These are phyloP conservation scores for Scalesia atractyloides DNA, from an alignment of 129 eudicot genomes.

Conservation along the genomic window DNA sequence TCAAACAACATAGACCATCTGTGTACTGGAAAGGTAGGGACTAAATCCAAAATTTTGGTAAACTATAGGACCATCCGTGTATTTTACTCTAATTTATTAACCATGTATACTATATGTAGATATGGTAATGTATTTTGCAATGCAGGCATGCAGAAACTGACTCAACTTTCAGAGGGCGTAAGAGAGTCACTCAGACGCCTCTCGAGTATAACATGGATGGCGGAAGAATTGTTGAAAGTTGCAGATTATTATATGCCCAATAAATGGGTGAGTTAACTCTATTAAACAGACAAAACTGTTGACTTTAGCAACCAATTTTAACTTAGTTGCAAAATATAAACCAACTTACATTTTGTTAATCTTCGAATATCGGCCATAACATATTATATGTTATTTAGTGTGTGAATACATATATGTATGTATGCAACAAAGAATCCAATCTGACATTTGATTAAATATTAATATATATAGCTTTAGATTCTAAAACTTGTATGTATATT, in stretches of 20 bases:
- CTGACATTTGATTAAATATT: too few species aligned
- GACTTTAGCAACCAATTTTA: neutral
- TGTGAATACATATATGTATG: neutral
- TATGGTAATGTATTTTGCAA: slow-evolving; percentile 27
- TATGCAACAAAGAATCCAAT: too few species aligned
- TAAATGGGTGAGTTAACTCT: slow-evolving; percentile 70
- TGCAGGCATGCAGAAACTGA: slow-evolving; percentile 79
- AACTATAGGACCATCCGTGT: too few species aligned
- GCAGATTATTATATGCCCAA: slow-evolving; percentile 83
- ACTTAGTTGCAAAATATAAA: neutral
- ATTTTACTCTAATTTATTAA: neutral
- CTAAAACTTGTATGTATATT: neutral
- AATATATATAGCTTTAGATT: neutral
- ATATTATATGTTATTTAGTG: neutral
- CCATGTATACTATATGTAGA: neutral
- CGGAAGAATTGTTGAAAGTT: slow-evolving; percentile 77
- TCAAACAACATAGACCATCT: too few species aligned
- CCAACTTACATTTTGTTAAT: neutral
- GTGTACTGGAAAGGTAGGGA: too few species aligned
- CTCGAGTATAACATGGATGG: slow-evolving; percentile 80
- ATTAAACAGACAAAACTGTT: neutral
- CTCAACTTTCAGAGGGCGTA: slow-evolving; percentile 78
- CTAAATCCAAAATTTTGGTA: too few species aligned
- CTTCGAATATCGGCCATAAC: neutral
- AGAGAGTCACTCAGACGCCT: slow-evolving; percentile 82